Evolutionary conservation across 108 stramenopile species (phyloP), one percentile per base, ranked within the genome.

Genomic region (Asterionellopsis glacialis): DNA sequence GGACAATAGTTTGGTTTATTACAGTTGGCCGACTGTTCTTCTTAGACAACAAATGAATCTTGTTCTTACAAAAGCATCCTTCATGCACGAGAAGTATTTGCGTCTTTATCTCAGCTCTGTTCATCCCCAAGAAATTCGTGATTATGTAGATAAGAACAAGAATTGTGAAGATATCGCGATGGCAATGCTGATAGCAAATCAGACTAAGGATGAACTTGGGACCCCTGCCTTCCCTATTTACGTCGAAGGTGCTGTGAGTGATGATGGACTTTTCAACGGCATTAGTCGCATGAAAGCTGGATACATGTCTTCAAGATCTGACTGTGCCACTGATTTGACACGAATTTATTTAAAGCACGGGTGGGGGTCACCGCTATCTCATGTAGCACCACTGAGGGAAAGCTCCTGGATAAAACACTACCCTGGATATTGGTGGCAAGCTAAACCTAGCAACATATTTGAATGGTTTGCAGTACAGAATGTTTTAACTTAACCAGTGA

Each of bases 151-250:
- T 45, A n/a, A 73, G 50, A 64, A 83, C 64, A 74, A 44, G 68
- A 83, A 83, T 54, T 83, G 82, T 51, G 82, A 83, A 62, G 82
- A 83, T 69, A 67, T 83, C 56, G 82, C 82, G 61, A 83, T 83
- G 82, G 53, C 67, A 44, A 50, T 83, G 61, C 55, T 83, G 53
- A 78, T 83, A 12, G 82, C 82, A 11, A 79, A 79, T 58, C 71
- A 68, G 24, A 76, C 77, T 15, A 54, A 22, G 6, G 18, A 62
- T 33, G 23, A 57, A 26, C 16, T 26, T 11, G 38, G 11, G 15
- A 44, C 47, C 11, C 62, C 67, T 7, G 59, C 63, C 14, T 23
- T 25, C 18, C 81, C 81, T 26, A 45, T 76, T n/a, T 83, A 79
- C 43, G 82, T 83, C 9, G 68, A 79, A 55, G 82, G 75, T 7